Base-by-base conservation (phyloP, 306 rosid genomes). In the Lithocarpus polystachyus region DNA sequence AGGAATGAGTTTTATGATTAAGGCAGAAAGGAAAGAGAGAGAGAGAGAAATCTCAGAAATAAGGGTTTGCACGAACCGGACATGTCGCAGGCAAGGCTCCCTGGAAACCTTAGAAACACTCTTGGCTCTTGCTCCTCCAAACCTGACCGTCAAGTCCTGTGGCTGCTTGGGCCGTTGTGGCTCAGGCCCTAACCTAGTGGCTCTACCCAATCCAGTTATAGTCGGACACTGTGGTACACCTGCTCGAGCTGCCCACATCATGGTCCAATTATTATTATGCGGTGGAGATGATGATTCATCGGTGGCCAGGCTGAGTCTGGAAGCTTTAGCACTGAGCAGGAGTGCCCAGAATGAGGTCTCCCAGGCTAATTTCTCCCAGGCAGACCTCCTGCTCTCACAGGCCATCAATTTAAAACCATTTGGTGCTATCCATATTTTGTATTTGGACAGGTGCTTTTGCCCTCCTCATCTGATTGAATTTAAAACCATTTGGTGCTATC, bases 91-190 rank as follows among this genome's bases (percentile, higher is more conserved):
- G 45, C 97, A 92, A 72, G 98, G 97, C 11, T 92, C 98, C 17
- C 75, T 91, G 64, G 90, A 89, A 78, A 88, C 93, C 71, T 90
- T 94, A 8, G 92, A 91, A 74, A 87, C 86, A 54, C 89, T 94
- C 77, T 76, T 79, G 65, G 86, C 81, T 33, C 82, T 94, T 4
- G 91, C 95, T 57, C 94, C 97, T 33, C 90, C 95, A 0, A 82
- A 79, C 72, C 77, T 92, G 61, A 2, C 88, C 52, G 94, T 94
- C 48, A 87, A 80, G 24, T 37, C 95, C 12, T 88, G 89, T 60
- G 97, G 91, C 43, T 94, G 97, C 82, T 78, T 94, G 78, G 93
- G 97, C 69, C 87, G 76, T 53, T 92, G 98, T 73, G 95, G 97
- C 45, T 80, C 84, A 23, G 98, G 98, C 35, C 98, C 98, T 35